These are phyloP conservation scores for Diaporthe longicolla DNA, from an alignment of 2,329 filamentous ascomycete species.

Conservation along the genomic window DNA sequence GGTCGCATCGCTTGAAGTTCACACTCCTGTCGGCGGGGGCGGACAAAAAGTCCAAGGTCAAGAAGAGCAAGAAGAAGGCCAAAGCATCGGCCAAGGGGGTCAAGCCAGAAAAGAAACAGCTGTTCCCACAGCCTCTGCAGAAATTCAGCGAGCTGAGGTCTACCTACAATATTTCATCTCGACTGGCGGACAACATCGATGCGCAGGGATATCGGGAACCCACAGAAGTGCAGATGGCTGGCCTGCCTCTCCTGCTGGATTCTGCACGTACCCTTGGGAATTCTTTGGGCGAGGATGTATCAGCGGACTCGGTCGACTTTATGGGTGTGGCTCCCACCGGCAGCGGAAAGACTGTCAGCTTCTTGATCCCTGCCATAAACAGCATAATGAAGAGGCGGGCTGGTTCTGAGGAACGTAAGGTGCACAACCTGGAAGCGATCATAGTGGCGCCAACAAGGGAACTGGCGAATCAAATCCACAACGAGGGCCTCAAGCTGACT, in stretches of 20 bases:
- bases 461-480: constrained; percentile 83
- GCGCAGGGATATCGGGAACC: constrained; percentile 89
- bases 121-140: constrained; percentile 85
- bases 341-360: constrained; percentile 95
- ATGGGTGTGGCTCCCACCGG: constrained; percentile 93
- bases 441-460: constrained; percentile 85
- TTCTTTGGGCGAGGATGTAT: constrained; percentile 53
- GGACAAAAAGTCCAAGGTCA: constrained; percentile 64
- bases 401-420: constrained; percentile 55
- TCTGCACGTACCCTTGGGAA: constrained; percentile 64
- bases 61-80: constrained; percentile 65
- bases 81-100: constrained; percentile 61
- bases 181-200: constrained; percentile 82
- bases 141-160: constrained; percentile 81
- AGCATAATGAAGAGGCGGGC: constrained; percentile 73
- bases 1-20: constrained; percentile 87
- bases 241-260: constrained; percentile 82
- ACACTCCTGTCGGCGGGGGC: constrained; percentile 75
- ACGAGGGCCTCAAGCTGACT: constrained; percentile 87
- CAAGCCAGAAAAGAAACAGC: constrained; percentile 69
- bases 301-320: constrained; percentile 73
- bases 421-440: constrained; percentile 74
- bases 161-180: constrained; percentile 79
- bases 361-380: constrained; percentile 89
- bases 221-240: constrained; percentile 93